These are phyloP conservation scores for Elongisporangium anandrum DNA, from an alignment of 352 stramenopile genomes.

Conservation along the genomic window DNA sequence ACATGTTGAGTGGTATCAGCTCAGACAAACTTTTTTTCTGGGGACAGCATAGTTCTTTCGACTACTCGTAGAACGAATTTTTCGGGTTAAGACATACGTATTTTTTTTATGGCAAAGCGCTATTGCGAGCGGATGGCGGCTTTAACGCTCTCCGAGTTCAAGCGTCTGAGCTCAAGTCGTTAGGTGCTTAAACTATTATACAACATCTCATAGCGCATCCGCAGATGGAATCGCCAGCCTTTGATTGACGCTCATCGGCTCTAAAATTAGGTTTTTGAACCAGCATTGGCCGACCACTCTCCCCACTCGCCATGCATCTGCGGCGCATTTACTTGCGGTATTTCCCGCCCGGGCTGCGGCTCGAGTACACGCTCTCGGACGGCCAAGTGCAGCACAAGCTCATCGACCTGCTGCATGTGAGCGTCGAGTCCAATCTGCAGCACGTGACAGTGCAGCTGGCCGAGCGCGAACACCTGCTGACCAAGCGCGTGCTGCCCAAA, in stretches of 20 bases:
- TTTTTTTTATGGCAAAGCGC: too few relatives aligned
- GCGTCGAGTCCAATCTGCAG: constrained; percentile 62
- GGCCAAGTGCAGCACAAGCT: constrained; percentile 46
- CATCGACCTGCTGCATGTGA: constrained; percentile 63
- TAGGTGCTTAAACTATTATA: too few relatives aligned
- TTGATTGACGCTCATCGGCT: not conserved
- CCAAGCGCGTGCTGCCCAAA: constrained; percentile 29
- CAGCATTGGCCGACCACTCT: not conserved
- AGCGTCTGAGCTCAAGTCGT: too few relatives aligned
- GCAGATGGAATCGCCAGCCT: too few relatives aligned
- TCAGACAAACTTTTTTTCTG: too few relatives aligned
- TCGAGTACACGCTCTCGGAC: constrained; percentile 52
- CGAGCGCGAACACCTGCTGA: constrained; percentile 56
- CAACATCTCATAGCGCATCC: too few relatives aligned
- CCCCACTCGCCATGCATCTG: constrained; percentile 44
- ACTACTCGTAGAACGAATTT: too few relatives aligned
- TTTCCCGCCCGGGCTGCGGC: constrained; percentile 60
- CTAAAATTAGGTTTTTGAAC: not conserved
- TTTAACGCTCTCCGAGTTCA: too few relatives aligned
- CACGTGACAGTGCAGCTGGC: constrained; percentile 44
- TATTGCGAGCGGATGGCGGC: too few relatives aligned
- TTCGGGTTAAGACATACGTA: too few relatives aligned
- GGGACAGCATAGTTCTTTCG: too few relatives aligned
- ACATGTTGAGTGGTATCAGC: too few relatives aligned
- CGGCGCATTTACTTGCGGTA: constrained; percentile 65